Base-by-base conservation (phyloP, 306 rosid genomes). In the Fagus crenata region DNA sequence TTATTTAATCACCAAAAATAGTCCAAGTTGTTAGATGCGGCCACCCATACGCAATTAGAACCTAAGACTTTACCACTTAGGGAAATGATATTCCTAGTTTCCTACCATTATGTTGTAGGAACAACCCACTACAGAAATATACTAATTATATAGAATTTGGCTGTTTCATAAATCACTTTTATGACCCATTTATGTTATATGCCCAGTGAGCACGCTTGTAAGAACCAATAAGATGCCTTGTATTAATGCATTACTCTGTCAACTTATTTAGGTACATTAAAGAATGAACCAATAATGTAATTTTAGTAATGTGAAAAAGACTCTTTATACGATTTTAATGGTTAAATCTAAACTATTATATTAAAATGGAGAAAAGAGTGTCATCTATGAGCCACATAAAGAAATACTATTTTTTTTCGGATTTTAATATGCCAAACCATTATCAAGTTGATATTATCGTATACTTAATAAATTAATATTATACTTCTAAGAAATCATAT, bases 1-100 rank as follows among this genome's bases (percentile, higher is more conserved):
- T 59, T 46, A 46, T 9, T 46, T 12, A 76, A 54, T n/a, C 77
- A 78, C 72, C 22, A 64, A 15, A 46, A 0, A 14, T 7, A 46
- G 49, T 37, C 46, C 55, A 49, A 12, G 56, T 31, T 43, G 14
- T 61, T 78, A 59, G 63, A 63, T 7, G 77, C 65, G 35, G 36
- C 73, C 76, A 40, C 64, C 73, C 12, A 67, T 67, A 2, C 5
- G 22, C 4, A 17, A 18, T 5, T 2, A 65, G 11, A 65, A 36
- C 70, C 49, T 17, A 37, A 22, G 70, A 65, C 69, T 36, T 13
- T 36, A 36, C 46, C 69, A 3, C 15, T 58, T 58, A 46, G 37
- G 37, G 37, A 7, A 58, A 28, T 3, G 5, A 15, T 1, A 2
- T 58, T 28, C 37, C 37, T 58, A 58, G 39, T 59, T 22, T 15